Evolutionary conservation across 1,139 yeast species (phyloP), one percentile per base, ranked within the genome.

Genomic region (Blastobotrys petasosporus): DNA sequence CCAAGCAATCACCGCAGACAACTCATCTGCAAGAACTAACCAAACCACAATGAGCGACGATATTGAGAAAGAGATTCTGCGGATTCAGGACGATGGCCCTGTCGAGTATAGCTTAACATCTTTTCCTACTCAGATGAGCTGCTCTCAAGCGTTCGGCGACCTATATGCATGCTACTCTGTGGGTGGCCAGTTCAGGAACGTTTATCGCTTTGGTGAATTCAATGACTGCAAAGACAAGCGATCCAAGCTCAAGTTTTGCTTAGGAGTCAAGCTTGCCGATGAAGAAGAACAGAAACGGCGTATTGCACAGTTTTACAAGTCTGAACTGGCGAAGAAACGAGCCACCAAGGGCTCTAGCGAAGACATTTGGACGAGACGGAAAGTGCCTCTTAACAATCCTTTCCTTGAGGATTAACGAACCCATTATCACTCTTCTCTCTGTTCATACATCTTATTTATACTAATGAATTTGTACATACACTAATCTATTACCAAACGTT

Each of bases 101-200:
- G 36, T 6, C 12, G 36, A 23, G 11, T 39, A 37, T 16, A 9
- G 11, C 1, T 28, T 43, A 28, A 46, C 60, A 5, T 50, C 64
- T 29, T 66, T 62, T 48, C 69, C 70, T 8, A 64, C 67, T 6
- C 63, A 62, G 25, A 79, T 81, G 85, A 74, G 76, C 46, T 82
- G 88, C 58, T 70, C 83, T 43, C 85, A 90, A 36, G 94, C 94
- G 0, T 81, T 90, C 64, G 95, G 90, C 63, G 95, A 86, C 59
- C 69, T 90, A 32, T 75, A 88, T 42, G 82, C 79, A 42, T 90
- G 97, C 63, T 87, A 85, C 68, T 85, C 96, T 0, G 61, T 88
- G 2, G 97, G 97, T 1, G 96, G 96, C 1, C 96, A 88, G 62
- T 68, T 85, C 29, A 76, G 92, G 52, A 76, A 83, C 63, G 82